Evolutionary conservation across 768 basidiomycete genomes (phyloP), one percentile per base, ranked within the genome.

Genomic region (Mycena olivaceomarginata): DNA sequence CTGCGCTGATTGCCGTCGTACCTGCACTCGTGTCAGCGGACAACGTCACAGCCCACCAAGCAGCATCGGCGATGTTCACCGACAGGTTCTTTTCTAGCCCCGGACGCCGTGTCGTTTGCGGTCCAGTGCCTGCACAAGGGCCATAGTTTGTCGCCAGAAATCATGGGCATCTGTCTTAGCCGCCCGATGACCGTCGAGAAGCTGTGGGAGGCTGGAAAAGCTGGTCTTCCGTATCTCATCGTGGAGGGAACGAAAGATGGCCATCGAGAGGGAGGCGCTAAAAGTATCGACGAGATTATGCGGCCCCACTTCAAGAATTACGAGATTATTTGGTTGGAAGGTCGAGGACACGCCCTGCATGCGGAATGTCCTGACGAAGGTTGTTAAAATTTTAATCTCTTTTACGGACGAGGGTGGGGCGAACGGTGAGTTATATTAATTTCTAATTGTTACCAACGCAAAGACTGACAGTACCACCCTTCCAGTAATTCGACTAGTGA

Each of bases 341-440:
- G 82, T 41, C 84, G 84, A 31, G 80, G 84, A 31, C 87, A 88
- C 71, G 82, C 84, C 1, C 45, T 84, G 16, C 86, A 86, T 70
- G 81, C 85, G 51, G 86, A 87, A 56, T 76, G 82, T 60, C 77
- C 77, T 64, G 77, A 82, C 18, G 84, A 85, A 85, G 48, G 79
- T 84, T 59, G 77, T 84, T 9, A 40, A 63, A 1, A 18, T 18
- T 8, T 39, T 76, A 7, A 72, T 76, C 41, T 37, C 43, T 0
- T 76, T 67, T 22, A 72, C 66, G 4, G 4, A 43, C 57, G 37
- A 76, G 67, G 57, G 41, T 70, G 22, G 45, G 53, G 20, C 64
- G 56, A 25, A 70, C 66, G 64, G 75, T 76, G 9, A 2, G 67
- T 69, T 64, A 20, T 22, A 18, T 53, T 41, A 8, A 37, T 31